A percentile compares a stretch with the other conserved stretches of the same genome.
These are phyloP conservation scores for Nemania abortiva DNA, from an alignment of 2,329 filamentous ascomycete species.

Conservation along the genomic window DNA sequence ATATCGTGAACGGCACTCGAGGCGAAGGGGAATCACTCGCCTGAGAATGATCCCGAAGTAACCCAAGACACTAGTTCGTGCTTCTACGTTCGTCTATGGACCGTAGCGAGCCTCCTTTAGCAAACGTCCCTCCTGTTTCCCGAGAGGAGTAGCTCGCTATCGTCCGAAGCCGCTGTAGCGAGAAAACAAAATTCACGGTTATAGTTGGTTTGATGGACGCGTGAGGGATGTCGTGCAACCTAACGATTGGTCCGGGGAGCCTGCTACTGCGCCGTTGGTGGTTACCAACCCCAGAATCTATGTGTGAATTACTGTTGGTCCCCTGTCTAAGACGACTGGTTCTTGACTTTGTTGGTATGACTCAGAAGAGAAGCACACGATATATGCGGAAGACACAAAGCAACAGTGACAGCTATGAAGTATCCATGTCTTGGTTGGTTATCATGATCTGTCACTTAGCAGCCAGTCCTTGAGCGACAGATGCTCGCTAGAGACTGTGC, in stretches of 20 bases:
- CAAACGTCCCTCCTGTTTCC: slow-evolving; percentile 10
- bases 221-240: slow-evolving; percentile 24
- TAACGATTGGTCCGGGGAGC: slow-evolving; percentile 8
- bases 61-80: not conserved
- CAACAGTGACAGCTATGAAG: slow-evolving; percentile 8
- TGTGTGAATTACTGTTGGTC: not conserved
- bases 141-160: not conserved
- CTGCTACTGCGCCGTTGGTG: not conserved
- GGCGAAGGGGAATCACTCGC: not conserved
- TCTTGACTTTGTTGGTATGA: slow-evolving; percentile 8
- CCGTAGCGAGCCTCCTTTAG: not conserved
- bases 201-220: slow-evolving; percentile 4
- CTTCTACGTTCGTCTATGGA: slow-evolving; percentile 7
- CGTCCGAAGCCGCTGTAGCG: not conserved
- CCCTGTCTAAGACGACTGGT: not conserved
- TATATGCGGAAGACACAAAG: slow-evolving; percentile 13
- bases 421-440: slow-evolving; percentile 5
- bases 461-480: not conserved
- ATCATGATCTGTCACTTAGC: slow-evolving; percentile 13
- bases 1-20: not conserved
- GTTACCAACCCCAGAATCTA: not conserved
- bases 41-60: not conserved
- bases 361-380: slow-evolving; percentile 20
- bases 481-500: not conserved
- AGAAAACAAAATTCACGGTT: not conserved